Conservation (phyloP, 441 rosid genomes). For the Populus hybrid region DNA sequence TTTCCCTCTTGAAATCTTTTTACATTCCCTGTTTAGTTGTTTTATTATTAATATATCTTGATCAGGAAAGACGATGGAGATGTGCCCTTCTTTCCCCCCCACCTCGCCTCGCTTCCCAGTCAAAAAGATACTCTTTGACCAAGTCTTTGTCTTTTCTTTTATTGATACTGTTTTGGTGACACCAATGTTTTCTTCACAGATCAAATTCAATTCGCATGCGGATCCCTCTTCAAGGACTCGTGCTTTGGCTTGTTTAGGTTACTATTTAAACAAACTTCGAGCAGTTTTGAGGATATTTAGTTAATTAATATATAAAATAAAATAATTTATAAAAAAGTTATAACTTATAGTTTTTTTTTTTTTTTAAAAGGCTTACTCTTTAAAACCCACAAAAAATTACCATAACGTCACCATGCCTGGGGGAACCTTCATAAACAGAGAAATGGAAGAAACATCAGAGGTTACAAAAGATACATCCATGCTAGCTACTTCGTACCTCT, state of each 20-base stretch:
- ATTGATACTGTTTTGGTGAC: background rate
- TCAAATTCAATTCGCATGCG: background rate
- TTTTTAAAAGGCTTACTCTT: too few species aligned
- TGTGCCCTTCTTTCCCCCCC: background rate
- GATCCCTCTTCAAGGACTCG: background rate
- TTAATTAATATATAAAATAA: too few species aligned
- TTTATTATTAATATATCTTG: background rate
- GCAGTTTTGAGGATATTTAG: too few species aligned
- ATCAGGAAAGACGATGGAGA: background rate
- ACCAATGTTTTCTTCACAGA: background rate
- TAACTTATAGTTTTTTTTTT: too few species aligned
- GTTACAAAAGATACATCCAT: background rate
- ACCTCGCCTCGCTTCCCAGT: background rate
- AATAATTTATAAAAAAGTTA: too few species aligned
- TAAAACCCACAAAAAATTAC: too few species aligned
- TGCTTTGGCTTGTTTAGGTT: background rate
- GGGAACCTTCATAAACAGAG: background rate
- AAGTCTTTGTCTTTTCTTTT: background rate
- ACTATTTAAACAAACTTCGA: background rate
- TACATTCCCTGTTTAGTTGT: background rate
- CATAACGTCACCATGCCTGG: background rate
- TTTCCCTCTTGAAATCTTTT: background rate
- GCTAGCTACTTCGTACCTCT: background rate
- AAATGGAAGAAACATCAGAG: too few species aligned
- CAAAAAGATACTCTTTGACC: slow-evolving; percentile 4